Evolutionary conservation across 1,284 basidiomycete genomes (phyloP), one percentile per base, ranked within the genome.

Genomic region (Gomphus bonarii): DNA sequence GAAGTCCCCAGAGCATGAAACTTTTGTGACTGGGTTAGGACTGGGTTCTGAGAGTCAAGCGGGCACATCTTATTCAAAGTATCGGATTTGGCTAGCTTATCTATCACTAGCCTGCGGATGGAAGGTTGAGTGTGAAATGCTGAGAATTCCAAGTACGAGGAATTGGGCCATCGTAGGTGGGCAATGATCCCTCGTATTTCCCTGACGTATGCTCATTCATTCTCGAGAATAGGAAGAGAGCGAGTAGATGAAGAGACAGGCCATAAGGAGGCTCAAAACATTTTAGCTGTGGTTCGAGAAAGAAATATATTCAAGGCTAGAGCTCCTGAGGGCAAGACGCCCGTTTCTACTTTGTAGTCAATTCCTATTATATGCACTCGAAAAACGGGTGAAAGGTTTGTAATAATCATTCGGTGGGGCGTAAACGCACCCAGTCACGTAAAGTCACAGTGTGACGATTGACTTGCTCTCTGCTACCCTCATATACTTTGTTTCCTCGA

Each of bases 81-180:
- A 93, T 71, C 74, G 91, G 25, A 82, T 90, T 59, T 95, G 89
- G 89, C 70, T 94, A 33, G 88, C 87, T 0, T 76, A 75, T 60
- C 68, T 85, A 61, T 85, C 82, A 53, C 65, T 81, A 54, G 71
- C 80, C 63, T 85, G 83, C 64, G 95, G 95, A 0, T 98, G 93
- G 90, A 73, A 80, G 55, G 76, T 92, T 8, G 94, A 97, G 68
- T 82, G 84, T 61, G 95, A 98, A 68, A 81, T 76, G 31, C 69
- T 98, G 59, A 75, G 95, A 48, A 95, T 98, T 18, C 95, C 95
- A 0, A 91, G 86, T 67, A 97, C 95, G 30, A 80, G 91, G 60
- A 94, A 94, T 65, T 97, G 94, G 91, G 89, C 87, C 1, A 79
- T 97, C 49, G 70, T 95, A 33, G 93, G 92, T 87, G 60, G 52